A percentile compares a stretch with the other conserved stretches of the same genome.
These are phyloP conservation scores for Saccharomyces jurei DNA, from an alignment of 805 yeast genomes.

Conservation along the genomic window DNA sequence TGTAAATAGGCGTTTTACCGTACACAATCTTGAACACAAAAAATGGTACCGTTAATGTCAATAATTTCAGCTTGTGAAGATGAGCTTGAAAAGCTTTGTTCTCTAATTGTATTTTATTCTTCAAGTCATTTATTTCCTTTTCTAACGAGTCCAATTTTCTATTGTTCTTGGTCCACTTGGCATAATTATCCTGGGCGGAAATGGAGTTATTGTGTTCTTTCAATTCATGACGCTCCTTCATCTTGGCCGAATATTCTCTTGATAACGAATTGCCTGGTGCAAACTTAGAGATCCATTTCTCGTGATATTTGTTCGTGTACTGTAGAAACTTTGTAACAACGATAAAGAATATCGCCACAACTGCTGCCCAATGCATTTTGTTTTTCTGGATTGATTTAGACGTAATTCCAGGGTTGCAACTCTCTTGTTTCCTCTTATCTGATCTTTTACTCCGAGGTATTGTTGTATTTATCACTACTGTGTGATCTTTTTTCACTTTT, in stretches of 20 bases:
- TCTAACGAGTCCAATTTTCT: slow-evolving; percentile 55
- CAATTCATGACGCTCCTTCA: slow-evolving; percentile 39
- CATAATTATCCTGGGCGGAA: slow-evolving; percentile 89
- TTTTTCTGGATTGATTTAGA: background rate
- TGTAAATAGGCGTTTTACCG: slow-evolving; percentile 27
- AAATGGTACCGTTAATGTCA: slow-evolving; percentile 28
- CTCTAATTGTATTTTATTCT: slow-evolving; percentile 30
- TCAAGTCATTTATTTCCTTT: slow-evolving; percentile 41
- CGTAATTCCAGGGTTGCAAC: background rate
- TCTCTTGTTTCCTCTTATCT: background rate
- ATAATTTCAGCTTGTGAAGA: slow-evolving; percentile 14
- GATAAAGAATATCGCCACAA: slow-evolving; percentile 14
- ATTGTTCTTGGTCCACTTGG: slow-evolving; percentile 89
- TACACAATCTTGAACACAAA: slow-evolving; percentile 25
- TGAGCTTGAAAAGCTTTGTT: slow-evolving; percentile 6
- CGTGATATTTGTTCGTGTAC: slow-evolving; percentile 18
- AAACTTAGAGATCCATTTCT: slow-evolving; percentile 12
- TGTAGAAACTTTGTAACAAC: slow-evolving; percentile 17
- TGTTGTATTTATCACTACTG: background rate
- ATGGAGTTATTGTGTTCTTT: slow-evolving; percentile 49
- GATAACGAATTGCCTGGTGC: slow-evolving; percentile 22
- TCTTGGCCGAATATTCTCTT: slow-evolving; percentile 27
- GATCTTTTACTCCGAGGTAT: background rate
- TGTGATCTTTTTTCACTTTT: background rate
- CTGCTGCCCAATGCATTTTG: slow-evolving; percentile 12